phyloP scores from a whole-genome alignment of 108 stramenopile species.

The Pseudonitzschia pungens region DNA sequence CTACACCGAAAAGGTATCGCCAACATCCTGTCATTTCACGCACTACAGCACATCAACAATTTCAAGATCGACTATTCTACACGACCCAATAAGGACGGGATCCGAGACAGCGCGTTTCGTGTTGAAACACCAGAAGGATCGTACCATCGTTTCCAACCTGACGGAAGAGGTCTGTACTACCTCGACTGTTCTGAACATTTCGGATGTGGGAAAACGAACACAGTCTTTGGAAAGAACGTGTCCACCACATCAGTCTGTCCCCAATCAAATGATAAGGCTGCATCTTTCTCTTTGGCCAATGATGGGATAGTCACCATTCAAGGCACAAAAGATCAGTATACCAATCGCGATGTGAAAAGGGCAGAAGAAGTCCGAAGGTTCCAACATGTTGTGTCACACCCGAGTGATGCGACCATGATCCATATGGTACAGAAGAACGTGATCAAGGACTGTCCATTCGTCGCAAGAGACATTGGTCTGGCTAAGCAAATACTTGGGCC shows the following conservation, averaged over 20 bases:
- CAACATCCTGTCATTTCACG: not conserved
- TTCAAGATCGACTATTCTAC: not conserved
- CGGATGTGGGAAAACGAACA: not conserved
- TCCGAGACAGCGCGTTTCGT: not conserved
- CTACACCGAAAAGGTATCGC: not conserved
- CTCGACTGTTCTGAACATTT: not conserved
- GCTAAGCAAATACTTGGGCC: slow-evolving; percentile 37
- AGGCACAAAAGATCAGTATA: not conserved
- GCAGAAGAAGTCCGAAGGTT: not conserved
- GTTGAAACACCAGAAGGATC: not conserved
- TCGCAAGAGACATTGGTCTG: slow-evolving; percentile 18
- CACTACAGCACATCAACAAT: not conserved
- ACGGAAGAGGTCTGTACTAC: not conserved
- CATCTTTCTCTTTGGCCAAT: not conserved
- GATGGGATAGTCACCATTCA: not conserved
- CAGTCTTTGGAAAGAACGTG: not conserved
- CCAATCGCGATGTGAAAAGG: not conserved
- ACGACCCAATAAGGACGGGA: not conserved
- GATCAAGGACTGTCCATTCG: slow-evolving; percentile 23
- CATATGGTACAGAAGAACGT: not conserved
- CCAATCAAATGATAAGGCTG: not conserved
- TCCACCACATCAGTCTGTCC: not conserved
- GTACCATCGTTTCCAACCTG: not conserved
- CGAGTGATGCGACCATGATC: not conserved
- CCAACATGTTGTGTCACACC: not conserved